Evolutionary conservation across 148 eudicot genomes (phyloP).

Genomic region (Cornus suecica): DNA sequence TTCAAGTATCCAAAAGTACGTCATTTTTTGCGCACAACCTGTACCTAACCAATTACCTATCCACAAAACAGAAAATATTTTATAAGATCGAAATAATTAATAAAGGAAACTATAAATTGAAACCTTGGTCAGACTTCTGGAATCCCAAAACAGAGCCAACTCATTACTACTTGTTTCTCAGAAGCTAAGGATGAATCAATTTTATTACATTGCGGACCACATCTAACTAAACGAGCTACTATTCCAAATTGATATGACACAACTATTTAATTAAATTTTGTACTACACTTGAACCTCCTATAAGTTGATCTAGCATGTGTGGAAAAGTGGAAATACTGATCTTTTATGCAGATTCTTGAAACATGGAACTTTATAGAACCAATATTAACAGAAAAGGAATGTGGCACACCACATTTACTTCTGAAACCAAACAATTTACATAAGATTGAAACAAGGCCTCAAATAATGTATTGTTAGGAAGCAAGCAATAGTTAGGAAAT

Average conservation of each 20-base stretch:
- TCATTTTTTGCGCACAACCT: not conserved
- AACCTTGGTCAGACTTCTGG: not conserved
- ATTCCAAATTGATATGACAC: not conserved
- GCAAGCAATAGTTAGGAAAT: conserved; percentile 10
- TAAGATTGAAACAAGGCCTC: not conserved
- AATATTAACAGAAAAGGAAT: not conserved
- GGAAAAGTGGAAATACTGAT: not conserved
- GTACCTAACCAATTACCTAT: not conserved
- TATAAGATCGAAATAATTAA: not conserved
- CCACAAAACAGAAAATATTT: not conserved
- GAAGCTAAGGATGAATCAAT: not conserved
- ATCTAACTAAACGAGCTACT: not conserved
- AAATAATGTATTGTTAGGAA: not conserved
- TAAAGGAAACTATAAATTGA: not conserved
- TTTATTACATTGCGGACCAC: not conserved
- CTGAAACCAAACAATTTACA: not conserved
- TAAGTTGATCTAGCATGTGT: not conserved
- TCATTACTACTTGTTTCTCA: not conserved
- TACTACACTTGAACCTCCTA: not conserved
- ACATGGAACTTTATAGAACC: not conserved
- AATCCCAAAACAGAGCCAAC: not conserved
- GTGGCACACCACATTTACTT: not conserved
- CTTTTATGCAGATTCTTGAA: not conserved
- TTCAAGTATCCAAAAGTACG: not conserved
- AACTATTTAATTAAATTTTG: no score